Base-by-base conservation (phyloP, 2,329 filamentous ascomycete species). In the Fonsecaea multimorphosa region DNA sequence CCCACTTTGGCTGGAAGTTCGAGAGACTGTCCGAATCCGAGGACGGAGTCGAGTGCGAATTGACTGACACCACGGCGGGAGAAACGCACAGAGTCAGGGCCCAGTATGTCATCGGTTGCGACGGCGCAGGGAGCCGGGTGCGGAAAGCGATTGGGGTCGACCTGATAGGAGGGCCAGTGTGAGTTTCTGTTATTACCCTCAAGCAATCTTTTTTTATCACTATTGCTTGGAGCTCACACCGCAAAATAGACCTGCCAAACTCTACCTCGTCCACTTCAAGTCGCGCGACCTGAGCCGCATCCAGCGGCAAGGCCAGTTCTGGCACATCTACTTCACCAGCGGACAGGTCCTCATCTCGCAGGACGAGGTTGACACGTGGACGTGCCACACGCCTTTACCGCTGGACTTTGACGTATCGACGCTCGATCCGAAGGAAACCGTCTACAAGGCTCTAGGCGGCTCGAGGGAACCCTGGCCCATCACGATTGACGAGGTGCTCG, bases 351-450 rank as follows among this genome's bases (percentile, higher is more conserved):
- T 78, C 24, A 74, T 77, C 51, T 68, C 72, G 29, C 74, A 77
- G 64, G 74, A 77, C 38, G 74, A 74, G 44, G 69, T 69, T 16
- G 74, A 77, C 57, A 78, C 74, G 6, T 78, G 72, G 66, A 78
- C 77, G 1, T 68, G 68, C 1, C 77, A 78, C 65, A 65, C 65
- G 7, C 63, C 67, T 0, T 36, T 75, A 8, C 66, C 66, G 19
- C 32, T 71, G 3, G 70, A 63, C 5, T 58, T 62, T 14, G 68
- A 73, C 24, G 53, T 44, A 8, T 31, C 56, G 2, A 44, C 56
- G 0, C 64, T 76, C 3, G 72, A 74, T 44, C 68, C 74, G 5
- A 24, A 61, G 14, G 69, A 73, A 9, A 63, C 66, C 32, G 64
- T 76, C 4, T 73, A 73, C 53, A 62, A 61, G 4, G 69, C 62